Base-by-base conservation (phyloP, 2,329 filamentous ascomycete genomes). In the Nemania bipapillata region DNA sequence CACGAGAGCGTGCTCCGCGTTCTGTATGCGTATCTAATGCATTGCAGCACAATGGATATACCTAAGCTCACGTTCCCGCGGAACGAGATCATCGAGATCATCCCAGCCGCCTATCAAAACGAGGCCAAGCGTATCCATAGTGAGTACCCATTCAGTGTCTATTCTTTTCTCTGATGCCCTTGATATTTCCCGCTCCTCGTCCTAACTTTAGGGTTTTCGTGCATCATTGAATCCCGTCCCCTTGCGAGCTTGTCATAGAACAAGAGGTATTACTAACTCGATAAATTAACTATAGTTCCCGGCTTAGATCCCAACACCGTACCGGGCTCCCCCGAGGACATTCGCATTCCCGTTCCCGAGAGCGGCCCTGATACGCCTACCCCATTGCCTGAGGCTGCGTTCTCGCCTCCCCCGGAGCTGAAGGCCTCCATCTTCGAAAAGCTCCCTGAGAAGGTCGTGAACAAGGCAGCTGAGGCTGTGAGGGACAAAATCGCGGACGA, bases 61-160 rank as follows among this genome's bases (percentile, higher is more conserved):
- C 96, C 96, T 3, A 91, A 90, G 74, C 88, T 99, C 70, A 92
- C 93, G 73, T 99, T 99, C 77, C 96, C 96, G 3, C 92, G 96
- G 50, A 91, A 99, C 78, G 94, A 99, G 79, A 98, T 99, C 77
- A 97, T 99, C 74, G 96, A 99, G 85, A 97, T 99, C 78, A 96
- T 98, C 67, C 96, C 96, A 2, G 94, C 95, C 20, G 95, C 93
- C 35, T 99, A 99, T 81, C 96, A 97, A 83, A 99, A 99, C 78
- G 92, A 96, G 80, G 93, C 95, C 22, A 96, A 93, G 79, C 90
- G 94, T 66, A 94, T 99, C 75, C 90, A 92, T 74, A 97, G 69
- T 71, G 37, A 69, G 69, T 65, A 20, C 9, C 20, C 26, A 37
- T 12, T n/a, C 4, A 4, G 12, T n/a, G 6, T 32, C 28, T 11